phyloP scores from a whole-genome alignment of 768 basidiomycete species.

The Tylopilus rubrobrunneus region DNA sequence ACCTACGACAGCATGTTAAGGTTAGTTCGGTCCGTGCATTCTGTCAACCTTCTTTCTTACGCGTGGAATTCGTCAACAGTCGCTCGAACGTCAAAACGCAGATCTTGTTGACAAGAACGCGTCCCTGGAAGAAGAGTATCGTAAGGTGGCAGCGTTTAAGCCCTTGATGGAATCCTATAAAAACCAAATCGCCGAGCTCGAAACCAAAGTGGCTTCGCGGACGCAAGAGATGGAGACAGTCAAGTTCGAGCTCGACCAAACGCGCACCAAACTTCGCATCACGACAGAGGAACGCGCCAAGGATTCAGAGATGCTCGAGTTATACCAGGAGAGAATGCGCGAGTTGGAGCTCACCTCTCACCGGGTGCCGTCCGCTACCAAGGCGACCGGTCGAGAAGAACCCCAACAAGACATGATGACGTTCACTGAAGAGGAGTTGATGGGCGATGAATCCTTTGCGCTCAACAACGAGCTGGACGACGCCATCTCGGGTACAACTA shows the following conservation, averaged over 20 bases:
- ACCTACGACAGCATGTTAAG: slow-evolving; percentile 83
- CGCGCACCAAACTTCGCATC: slow-evolving; percentile 64
- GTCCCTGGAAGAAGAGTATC: slow-evolving; percentile 87
- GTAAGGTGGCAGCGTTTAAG: slow-evolving; percentile 81
- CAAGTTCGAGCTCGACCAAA: slow-evolving; percentile 74
- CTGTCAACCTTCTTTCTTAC: not conserved
- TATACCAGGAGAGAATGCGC: slow-evolving; percentile 86
- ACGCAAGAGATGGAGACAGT: slow-evolving; percentile 70
- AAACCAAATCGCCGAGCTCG: slow-evolving; percentile 76
- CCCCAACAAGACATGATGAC: slow-evolving; percentile 22
- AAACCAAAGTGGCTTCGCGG: slow-evolving; percentile 61
- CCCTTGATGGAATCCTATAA: slow-evolving; percentile 93
- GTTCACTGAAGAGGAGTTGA: slow-evolving; percentile 45
- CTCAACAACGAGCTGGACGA: slow-evolving; percentile 87
- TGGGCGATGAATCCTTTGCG: slow-evolving; percentile 51
- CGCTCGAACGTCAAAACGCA: slow-evolving; percentile 90
- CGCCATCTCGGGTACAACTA: slow-evolving; percentile 77
- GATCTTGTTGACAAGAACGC: slow-evolving; percentile 89
- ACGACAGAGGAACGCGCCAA: slow-evolving; percentile 64
- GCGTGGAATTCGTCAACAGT: slow-evolving; percentile 38
- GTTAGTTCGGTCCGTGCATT: slow-evolving; percentile 36
- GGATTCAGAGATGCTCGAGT: slow-evolving; percentile 80
- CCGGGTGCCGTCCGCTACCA: slow-evolving; percentile 36
- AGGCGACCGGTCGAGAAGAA: slow-evolving; percentile 22
- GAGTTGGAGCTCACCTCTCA: slow-evolving; percentile 77